Conservation (phyloP, 1,139 yeast species). For the Pichia sp. region DNA sequence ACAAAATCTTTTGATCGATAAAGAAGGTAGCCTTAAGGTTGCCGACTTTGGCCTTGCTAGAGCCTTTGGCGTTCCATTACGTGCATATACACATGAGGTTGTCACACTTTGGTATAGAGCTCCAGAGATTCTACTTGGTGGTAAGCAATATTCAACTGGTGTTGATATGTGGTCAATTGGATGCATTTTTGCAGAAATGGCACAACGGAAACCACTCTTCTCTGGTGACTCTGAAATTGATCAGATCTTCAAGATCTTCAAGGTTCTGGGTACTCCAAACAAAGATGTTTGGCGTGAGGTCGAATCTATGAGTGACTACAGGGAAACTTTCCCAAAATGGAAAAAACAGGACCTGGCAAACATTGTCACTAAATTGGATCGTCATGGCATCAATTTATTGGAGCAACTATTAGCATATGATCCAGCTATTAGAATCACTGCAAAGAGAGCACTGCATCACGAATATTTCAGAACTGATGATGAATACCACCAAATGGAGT, state of each 20-base stretch:
- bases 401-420: slow-evolving; percentile 80
- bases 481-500: slow-evolving; percentile 19
- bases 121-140: slow-evolving; percentile 93
- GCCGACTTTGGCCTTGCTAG: slow-evolving; percentile 98
- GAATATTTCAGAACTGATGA: slow-evolving; percentile 73
- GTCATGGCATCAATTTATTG: slow-evolving; percentile 76
- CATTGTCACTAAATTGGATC: slow-evolving; percentile 75
- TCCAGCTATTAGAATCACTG: slow-evolving; percentile 91
- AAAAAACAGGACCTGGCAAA: slow-evolving; percentile 60
- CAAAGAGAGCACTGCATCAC: slow-evolving; percentile 85
- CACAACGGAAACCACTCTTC: slow-evolving; percentile 88
- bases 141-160: slow-evolving; percentile 95
- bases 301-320: slow-evolving; percentile 86
- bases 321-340: slow-evolving; percentile 97
- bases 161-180: slow-evolving; percentile 99
- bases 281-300: slow-evolving; percentile 98
- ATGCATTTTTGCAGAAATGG: slow-evolving; percentile 98
- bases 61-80: slow-evolving; percentile 93
- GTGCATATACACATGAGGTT: slow-evolving; percentile 96
- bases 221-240: slow-evolving; percentile 99
- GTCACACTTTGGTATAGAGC: slow-evolving; percentile 98
- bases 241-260: slow-evolving; percentile 90
- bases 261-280: slow-evolving; percentile 90
- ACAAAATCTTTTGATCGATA: slow-evolving; percentile 86
- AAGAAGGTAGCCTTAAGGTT: slow-evolving; percentile 89